A percentile compares a stretch with the other conserved stretches of the same genome.
Conservation (phyloP, 2,329 filamentous ascomycete genomes). For the Thielaviopsis ethacetica region DNA sequence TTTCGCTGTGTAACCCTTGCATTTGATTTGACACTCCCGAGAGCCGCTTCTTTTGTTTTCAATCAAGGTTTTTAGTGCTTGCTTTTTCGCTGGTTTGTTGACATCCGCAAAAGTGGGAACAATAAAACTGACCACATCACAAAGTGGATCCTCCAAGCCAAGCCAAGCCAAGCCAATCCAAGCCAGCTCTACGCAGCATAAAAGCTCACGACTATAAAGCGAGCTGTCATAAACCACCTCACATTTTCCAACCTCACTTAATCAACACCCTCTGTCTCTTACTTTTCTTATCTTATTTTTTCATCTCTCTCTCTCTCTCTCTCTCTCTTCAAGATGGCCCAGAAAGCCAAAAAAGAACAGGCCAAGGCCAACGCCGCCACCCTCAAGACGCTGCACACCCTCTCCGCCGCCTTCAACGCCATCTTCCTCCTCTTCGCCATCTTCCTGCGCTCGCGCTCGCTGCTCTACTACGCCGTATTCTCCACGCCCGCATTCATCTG, state of each 20-base stretch:
- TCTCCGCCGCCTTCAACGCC: constrained; percentile 53
- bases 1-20: neutral
- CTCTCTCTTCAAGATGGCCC: constrained; percentile 32
- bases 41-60: neutral
- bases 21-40: too few relatives aligned
- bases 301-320: neutral
- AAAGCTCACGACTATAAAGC: too few relatives aligned
- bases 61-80: neutral
- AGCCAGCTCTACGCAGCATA: too few relatives aligned
- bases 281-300: neutral
- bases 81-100: neutral
- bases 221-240: too few relatives aligned
- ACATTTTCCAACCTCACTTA: neutral
- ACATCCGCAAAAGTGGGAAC: neutral
- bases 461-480: constrained; percentile 53
- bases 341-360: constrained; percentile 46
- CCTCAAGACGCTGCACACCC: constrained; percentile 68
- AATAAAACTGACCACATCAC: neutral
- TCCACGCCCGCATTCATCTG: constrained; percentile 61
- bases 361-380: constrained; percentile 65
- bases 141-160: neutral
- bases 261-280: neutral
- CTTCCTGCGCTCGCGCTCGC: constrained; percentile 46
- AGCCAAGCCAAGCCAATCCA: too few relatives aligned
- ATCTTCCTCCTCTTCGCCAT: constrained; percentile 61